Conservation (phyloP, 2,329 filamentous ascomycete species). For the Penicillium sp. region DNA sequence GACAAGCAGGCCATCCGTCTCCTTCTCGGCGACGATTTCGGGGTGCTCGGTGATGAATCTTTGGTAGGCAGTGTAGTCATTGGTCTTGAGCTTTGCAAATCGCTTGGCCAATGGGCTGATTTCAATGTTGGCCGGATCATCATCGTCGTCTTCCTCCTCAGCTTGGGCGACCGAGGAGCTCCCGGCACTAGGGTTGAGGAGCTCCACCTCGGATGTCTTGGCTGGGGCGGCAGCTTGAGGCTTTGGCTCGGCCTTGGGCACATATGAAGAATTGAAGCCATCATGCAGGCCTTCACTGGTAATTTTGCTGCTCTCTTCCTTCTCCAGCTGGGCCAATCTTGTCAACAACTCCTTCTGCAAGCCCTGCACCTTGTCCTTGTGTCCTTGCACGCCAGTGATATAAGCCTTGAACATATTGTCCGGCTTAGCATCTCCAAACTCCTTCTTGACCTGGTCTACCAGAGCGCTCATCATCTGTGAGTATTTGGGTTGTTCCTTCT, state of each 20-base stretch:
- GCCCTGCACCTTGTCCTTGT: slow-evolving; percentile 76
- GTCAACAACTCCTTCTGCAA: slow-evolving; percentile 76
- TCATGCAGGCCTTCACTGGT: slow-evolving; percentile 89
- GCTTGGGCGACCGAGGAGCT: slow-evolving; percentile 60
- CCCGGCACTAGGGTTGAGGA: slow-evolving; percentile 70
- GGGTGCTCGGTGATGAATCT: slow-evolving; percentile 81
- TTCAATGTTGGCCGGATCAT: slow-evolving; percentile 75
- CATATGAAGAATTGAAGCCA: slow-evolving; percentile 86
- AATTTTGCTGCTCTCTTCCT: slow-evolving; percentile 85
- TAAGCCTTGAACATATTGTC: slow-evolving; percentile 75
- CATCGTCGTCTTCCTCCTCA: slow-evolving; percentile 57
- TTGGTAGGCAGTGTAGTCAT: slow-evolving; percentile 75
- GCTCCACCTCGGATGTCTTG: slow-evolving; percentile 62
- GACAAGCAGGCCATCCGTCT: slow-evolving; percentile 88
- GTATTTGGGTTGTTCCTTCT: slow-evolving; percentile 79
- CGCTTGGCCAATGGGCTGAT: slow-evolving; percentile 77
- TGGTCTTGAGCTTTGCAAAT: slow-evolving; percentile 78
- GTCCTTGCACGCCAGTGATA: slow-evolving; percentile 75
- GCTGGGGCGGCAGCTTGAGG: slow-evolving; percentile 53
- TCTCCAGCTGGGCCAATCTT: slow-evolving; percentile 82
- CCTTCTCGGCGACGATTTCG: slow-evolving; percentile 77
- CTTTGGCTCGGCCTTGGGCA: slow-evolving; percentile 65
- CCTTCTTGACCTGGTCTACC: slow-evolving; percentile 89
- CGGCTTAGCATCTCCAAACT: slow-evolving; percentile 75
- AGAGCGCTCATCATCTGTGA: slow-evolving; percentile 99